phyloP scores from a whole-genome alignment of 2,329 filamentous ascomycete species.

The Mollisia scopiformis region DNA sequence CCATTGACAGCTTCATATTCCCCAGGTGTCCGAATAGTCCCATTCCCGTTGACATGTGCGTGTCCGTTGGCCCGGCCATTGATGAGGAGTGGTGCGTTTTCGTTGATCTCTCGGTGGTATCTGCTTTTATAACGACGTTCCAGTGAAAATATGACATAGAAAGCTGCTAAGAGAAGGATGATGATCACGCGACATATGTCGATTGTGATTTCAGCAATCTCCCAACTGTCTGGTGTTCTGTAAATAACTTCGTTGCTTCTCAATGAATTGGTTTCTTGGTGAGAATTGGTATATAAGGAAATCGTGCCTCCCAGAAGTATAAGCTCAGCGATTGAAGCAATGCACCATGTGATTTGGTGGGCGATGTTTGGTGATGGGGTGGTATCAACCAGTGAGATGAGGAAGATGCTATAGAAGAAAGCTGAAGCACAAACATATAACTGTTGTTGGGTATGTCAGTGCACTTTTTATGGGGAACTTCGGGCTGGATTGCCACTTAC shows the following conservation, averaged over 20 bases:
- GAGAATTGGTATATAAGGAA: slow-evolving; percentile 67
- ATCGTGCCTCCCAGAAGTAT: slow-evolving; percentile 72
- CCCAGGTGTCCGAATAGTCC: slow-evolving; percentile 37
- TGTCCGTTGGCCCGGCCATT: slow-evolving; percentile 41
- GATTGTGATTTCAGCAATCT: slow-evolving; percentile 66
- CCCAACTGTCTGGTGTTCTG: slow-evolving; percentile 51
- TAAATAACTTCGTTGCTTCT: slow-evolving; percentile 42
- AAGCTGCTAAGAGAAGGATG: slow-evolving; percentile 53
- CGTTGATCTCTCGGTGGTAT: slow-evolving; percentile 40
- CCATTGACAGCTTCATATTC: background rate
- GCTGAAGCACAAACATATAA: slow-evolving; percentile 84
- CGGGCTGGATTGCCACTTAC: slow-evolving; percentile 53
- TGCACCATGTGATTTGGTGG: slow-evolving; percentile 79
- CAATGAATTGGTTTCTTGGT: slow-evolving; percentile 57
- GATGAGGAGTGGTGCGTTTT: slow-evolving; percentile 65
- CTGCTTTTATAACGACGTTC: slow-evolving; percentile 30
- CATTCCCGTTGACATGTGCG: slow-evolving; percentile 38
- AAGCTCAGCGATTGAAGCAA: slow-evolving; percentile 73
- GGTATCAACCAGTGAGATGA: slow-evolving; percentile 85
- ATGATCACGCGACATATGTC: slow-evolving; percentile 71
- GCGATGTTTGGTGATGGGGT: slow-evolving; percentile 78
- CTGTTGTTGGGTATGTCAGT: slow-evolving; percentile 47
- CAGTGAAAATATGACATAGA: slow-evolving; percentile 60
- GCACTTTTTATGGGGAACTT: background rate
- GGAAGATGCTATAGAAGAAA: slow-evolving; percentile 84